Evolutionary conservation across 2,329 filamentous ascomycete species (phyloP), one percentile per base, ranked within the genome.

Genomic region (Aspergillus ochraceus): DNA sequence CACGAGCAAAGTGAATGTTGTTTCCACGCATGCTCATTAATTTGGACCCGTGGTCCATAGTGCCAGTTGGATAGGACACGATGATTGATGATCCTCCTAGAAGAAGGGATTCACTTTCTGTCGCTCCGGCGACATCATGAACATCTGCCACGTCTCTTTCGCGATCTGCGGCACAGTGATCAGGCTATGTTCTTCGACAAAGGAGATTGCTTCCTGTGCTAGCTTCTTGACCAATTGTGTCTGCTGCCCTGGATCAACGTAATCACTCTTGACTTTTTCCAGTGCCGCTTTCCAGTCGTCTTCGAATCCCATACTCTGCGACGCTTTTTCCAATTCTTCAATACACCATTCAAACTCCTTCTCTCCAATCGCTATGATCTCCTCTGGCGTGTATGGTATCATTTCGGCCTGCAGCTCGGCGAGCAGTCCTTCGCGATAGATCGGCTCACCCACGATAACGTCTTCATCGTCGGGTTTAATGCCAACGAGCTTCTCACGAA

Each of bases 71-170:
- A 56, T 86, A 87, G 0, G 84, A 82, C 3, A 87, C 83, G 50
- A 82, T 78, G 63, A 87, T 84, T 2, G 70, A 71, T 0, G 76
- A 72, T 0, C 84, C 85, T 5, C 84, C 84, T 0, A 87, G 72
- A 87, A 87, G 71, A 87, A 87, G 0, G 85, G 85, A 11, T 82
- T 83, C 2, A 83, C 78, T 59, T 81, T 84, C 64, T 88, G 85
- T 24, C 69, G 72, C 29, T 76, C 76, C 0, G 84, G 79, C 6
- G 76, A 71, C 77, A 87, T 86, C 82, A 86, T 87, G 57, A 79
- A 80, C 73, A 84, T 84, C 39, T 79, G 77, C 73, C 83, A 84
- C 0, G 80, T 81, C 58, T 85, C 79, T 55, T 82, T 80, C 1
- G 83, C 83, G 2, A 87, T 67, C 1, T 66, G 66, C 0, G 85